Percentiles rank a stretch among this genome's conserved stretches.
phyloP scores from a whole-genome alignment of 768 basidiomycete species.

The Crassisporium funariophilum region DNA sequence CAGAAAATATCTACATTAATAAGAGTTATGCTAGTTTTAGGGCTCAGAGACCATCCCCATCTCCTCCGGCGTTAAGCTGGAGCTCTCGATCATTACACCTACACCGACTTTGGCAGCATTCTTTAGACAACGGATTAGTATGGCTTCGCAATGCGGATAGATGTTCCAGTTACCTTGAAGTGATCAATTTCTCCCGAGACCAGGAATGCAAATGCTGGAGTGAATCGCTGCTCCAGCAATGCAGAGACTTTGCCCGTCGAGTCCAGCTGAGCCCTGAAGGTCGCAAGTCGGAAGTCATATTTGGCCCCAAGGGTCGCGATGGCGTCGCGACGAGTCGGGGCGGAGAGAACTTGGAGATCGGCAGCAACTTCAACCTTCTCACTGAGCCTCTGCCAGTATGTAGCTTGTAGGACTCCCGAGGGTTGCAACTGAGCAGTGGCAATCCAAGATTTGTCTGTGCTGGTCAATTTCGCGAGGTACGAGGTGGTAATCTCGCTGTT shows the following conservation, averaged over 20 bases:
- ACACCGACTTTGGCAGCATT: slow-evolving; percentile 94
- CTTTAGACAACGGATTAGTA: slow-evolving; percentile 38
- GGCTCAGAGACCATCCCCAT: slow-evolving; percentile 67
- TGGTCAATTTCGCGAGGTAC: slow-evolving; percentile 80
- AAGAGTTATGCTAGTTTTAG: slow-evolving; percentile 25
- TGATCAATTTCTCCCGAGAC: slow-evolving; percentile 98
- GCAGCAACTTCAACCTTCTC: slow-evolving; percentile 98
- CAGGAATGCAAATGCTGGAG: slow-evolving; percentile 92
- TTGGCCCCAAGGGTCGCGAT: slow-evolving; percentile 93
- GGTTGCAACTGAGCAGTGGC: slow-evolving; percentile 90
- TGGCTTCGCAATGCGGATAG: slow-evolving; percentile 3
- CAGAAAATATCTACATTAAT: too few species aligned
- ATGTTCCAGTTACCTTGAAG: slow-evolving; percentile 71
- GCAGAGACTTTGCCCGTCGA: slow-evolving; percentile 95
- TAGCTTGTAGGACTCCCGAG: slow-evolving; percentile 81
- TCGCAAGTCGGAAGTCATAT: slow-evolving; percentile 92
- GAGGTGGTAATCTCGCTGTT: slow-evolving; percentile 71
- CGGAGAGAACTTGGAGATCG: slow-evolving; percentile 82
- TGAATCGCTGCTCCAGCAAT: slow-evolving; percentile 92
- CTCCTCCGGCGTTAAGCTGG: slow-evolving; percentile 79
- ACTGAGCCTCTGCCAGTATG: slow-evolving; percentile 95
- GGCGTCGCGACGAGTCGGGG: slow-evolving; percentile 83
- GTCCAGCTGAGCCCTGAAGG: slow-evolving; percentile 94
- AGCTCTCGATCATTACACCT: slow-evolving; percentile 96
- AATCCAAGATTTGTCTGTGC: slow-evolving; percentile 79